Base-by-base conservation (phyloP, 163 green algal species). In the Prototheca wickerhamii region DNA sequence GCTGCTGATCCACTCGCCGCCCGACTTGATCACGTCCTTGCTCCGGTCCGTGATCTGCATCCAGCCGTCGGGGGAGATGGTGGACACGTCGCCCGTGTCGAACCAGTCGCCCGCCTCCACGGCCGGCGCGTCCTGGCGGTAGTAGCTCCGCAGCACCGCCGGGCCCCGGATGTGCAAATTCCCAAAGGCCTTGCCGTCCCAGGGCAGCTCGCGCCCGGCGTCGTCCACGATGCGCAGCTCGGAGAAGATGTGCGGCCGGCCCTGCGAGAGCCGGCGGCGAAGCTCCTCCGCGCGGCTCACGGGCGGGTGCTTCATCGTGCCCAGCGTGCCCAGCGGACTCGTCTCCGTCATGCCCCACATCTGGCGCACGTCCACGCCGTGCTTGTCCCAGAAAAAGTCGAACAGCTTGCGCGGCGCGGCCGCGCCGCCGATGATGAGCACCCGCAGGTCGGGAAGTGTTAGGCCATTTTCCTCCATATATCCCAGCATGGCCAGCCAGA, bases 301-400 rank as follows among this genome's bases (percentile, higher is more conserved):
- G n/a, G 10, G 1, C 28, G 52, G 15, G 26, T 25, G 28, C 66
- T 85, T 88, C 40, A 80, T 65, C 20, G 67, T 57, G 10, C 74
- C 73, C 18, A 87, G 10, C 2, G 72, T 87, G 50, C 84, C 84
- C n/a, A 88, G 63, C 4, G 87, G 87, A 0, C 51, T 74, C 8
- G 87, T 65, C 75, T 94, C 87, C 0, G 87, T 94, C 86, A 94
- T 94, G 29, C 86, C 87, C 86, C 86, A 94, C 57, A 81, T 63
- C 62, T 91, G 82, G 12, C 74, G 65, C 44, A 92, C 83, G 40
- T 89, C 72, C 58, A 89, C 72, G 12, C 76, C 75, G 23, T 79
- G 63, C 20, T 70, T 18, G 52, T 61, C 62, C 58, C 87, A 70
- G 5, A 90, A 85, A 6, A 70, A 75, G 25, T 85, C 55, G 2